Evolutionary conservation across 129 eudicot species (phyloP), one percentile per base, ranked within the genome.

Genomic region (Flaveria trinervia): DNA sequence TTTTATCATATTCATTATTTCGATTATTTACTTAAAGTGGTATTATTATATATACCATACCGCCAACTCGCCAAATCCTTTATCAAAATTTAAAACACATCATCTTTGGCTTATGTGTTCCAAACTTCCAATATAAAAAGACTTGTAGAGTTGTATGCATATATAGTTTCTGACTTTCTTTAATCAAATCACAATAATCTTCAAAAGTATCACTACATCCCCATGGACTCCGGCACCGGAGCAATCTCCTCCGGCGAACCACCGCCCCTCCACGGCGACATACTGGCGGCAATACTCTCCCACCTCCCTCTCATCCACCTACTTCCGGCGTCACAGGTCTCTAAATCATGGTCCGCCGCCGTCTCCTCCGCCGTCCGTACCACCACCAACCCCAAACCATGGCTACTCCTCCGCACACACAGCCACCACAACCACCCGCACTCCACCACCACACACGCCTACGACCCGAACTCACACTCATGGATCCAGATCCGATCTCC

Each of bases 381-480:
- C 52, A 23, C 60, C 57, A 84, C 57, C 54, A 67, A 4, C 65
- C 82, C 84, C 13, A 84, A 82, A 60, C 96, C 97, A 8, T 92
- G 96, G 97, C 88, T 92, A 17, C 36, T 92, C 76, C n/a, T 87
- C 60, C 86, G 87, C 76, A 76, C 81, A 0, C 97, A 88, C 45
- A 16, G 71, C 70, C 68, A 80, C 70, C 68, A 80, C 44, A 75
- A 86, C 16, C 57, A 75, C 45, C 88, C 88, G 23, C 67, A 71
- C 84, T 8, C 70, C 39, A 75, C 83, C 44, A 68, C 86, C 22
- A 48, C 88, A 0, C 85, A 76, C 64, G 92, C 88, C 0, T 92
- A 85, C 76, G 97, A 92, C 56, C 96, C 90, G 17, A 79, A 84
- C 7, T 85, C 97, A 9, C 55, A 76, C 44, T 17, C 48, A 9